Conservation (phyloP, 2,329 filamentous ascomycete genomes). For the Teratosphaeriaceae sp. region DNA sequence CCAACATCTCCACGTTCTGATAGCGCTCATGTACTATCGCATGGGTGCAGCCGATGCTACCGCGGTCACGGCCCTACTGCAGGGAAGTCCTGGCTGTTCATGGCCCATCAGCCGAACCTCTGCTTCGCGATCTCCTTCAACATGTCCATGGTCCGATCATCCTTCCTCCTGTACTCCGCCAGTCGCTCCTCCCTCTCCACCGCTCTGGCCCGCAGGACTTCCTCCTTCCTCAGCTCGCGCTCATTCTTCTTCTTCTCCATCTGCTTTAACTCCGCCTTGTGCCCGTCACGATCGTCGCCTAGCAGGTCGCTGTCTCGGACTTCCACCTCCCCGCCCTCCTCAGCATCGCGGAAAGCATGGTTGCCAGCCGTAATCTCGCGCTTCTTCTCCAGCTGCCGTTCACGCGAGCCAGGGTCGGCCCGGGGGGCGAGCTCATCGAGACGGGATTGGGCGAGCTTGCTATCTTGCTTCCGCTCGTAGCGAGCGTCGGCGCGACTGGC, state of each 20-base stretch:
- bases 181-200: constrained; percentile 77
- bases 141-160: constrained; percentile 79
- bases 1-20: no score
- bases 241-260: constrained; percentile 73
- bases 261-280: constrained; percentile 59
- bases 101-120: constrained; percentile 62
- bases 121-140: constrained; percentile 70
- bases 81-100: no score
- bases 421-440: constrained; percentile 78
- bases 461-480: constrained; percentile 57
- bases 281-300: constrained; percentile 61
- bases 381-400: constrained; percentile 82
- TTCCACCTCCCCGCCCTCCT: constrained; percentile 57
- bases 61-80: no score
- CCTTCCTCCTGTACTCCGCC: constrained; percentile 63
- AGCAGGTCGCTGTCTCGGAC: constrained; percentile 70
- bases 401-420: constrained; percentile 73
- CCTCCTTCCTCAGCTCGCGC: constrained; percentile 74
- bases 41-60: no score
- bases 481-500: constrained; percentile 48
- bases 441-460: constrained; percentile 59
- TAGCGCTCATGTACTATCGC: no score
- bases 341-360: constrained; percentile 61
- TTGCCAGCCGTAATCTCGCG: constrained; percentile 65
- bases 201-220: constrained; percentile 64